Evolutionary conservation across 441 rosid genomes (phyloP).

Genomic region (Mallotus japonicus): DNA sequence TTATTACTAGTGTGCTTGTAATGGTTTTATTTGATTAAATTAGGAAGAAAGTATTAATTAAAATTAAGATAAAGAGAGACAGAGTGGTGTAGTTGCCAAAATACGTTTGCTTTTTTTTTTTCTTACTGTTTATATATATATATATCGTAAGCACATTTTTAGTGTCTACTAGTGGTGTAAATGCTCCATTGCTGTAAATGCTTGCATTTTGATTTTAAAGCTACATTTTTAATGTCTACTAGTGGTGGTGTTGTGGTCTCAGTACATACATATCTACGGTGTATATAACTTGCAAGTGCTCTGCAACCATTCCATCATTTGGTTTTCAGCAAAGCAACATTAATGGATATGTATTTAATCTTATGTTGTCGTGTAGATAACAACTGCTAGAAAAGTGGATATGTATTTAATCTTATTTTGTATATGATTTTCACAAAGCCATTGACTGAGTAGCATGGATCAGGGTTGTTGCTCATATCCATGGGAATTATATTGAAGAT

Average conservation of each 20-base stretch:
- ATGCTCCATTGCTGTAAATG: not conserved
- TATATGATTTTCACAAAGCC: slow-evolving; percentile 89
- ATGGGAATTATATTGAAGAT: slow-evolving; percentile 77
- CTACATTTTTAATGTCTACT: too few species aligned
- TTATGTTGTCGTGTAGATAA: slow-evolving; percentile 43
- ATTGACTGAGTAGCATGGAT: slow-evolving; percentile 66
- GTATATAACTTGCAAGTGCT: too few species aligned
- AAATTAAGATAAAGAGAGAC: slow-evolving; percentile 10
- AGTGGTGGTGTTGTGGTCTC: too few species aligned
- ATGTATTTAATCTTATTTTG: slow-evolving; percentile 66
- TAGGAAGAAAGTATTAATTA: not conserved
- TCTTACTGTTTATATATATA: not conserved
- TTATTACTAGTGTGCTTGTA: too few species aligned
- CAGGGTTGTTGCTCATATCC: slow-evolving; percentile 64
- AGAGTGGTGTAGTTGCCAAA: slow-evolving; percentile 33
- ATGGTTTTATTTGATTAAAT: not conserved
- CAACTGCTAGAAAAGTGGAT: slow-evolving; percentile 84
- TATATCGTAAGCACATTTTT: slow-evolving; percentile 6
- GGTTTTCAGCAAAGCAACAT: not conserved
- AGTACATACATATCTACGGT: too few species aligned
- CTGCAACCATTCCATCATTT: too few species aligned
- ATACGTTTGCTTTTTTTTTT: slow-evolving; percentile 31
- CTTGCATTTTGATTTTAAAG: not conserved
- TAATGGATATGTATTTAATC: not conserved
- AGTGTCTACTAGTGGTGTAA: too few species aligned